Evolutionary conservation across 352 stramenopile genomes (phyloP), one percentile per base, ranked within the genome.

Genomic region (Ophiocytium majus): DNA sequence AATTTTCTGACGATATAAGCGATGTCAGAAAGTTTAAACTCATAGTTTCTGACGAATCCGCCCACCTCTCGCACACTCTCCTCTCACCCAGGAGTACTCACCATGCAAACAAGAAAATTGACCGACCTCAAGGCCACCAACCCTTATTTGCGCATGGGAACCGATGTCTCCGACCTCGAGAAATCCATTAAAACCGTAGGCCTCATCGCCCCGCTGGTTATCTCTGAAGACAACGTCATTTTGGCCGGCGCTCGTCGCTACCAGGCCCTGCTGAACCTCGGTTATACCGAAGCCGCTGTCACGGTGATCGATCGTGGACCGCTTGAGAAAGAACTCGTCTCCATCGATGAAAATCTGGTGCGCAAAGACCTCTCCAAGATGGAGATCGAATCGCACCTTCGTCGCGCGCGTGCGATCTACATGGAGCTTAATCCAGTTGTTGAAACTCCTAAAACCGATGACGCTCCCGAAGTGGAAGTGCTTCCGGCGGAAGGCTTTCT

Each of bases 361-460:
- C 23, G 57, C 23, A 71, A 71, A 28, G 57, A 71, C 28, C 57
- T 71, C 57, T 71, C 57, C 23, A 71, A 71, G 28, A 71, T 71
- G 23, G 57, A 71, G 28, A 71, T 71, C 57, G 57, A 71, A 28
- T 71, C 57, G 57, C 57, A 71, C 57, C 57, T 71, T 71, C 57
- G 57, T 28, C 57, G 57, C 19, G 57, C 57, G 19, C 57, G 57
- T 23, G 57, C 23, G 28, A 71, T 71, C 28, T 71, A 71, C 57
- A 23, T 23, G 57, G 28, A 23, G 23, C 57, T 71, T 71, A 23
- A 71, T 28, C 57, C 57, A 28, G 57, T 23, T 23, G 57, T 71
- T 71, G 19, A 23, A 23, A n/a, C n/a, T n/a, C n/a, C n/a, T n/a
- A n/a, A n/a, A n/a, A n/a, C n/a, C n/a, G n/a, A n/a, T n/a, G n/a